Conservation (phyloP, 2,329 filamentous ascomycete species). For the Cladophialophora exuberans region DNA sequence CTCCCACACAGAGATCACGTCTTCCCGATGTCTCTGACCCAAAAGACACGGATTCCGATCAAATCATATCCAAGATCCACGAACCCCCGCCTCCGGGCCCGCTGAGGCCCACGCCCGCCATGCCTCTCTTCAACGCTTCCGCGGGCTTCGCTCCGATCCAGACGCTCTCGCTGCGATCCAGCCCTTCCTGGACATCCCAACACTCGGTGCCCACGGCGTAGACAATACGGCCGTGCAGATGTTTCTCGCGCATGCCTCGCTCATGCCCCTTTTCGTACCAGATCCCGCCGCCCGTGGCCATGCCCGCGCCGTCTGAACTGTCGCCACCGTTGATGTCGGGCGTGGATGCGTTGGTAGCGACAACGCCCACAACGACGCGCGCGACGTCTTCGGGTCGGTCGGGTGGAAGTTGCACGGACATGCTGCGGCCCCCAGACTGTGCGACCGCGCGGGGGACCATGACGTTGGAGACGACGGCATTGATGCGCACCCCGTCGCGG, state of each 20-base stretch:
- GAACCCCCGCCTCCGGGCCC: conserved; percentile 9
- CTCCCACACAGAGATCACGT: too few relatives aligned
- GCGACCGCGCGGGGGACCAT: conserved; percentile 44
- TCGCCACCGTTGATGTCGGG: conserved; percentile 4
- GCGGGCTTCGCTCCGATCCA: conserved; percentile 46
- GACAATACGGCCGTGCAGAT: conserved; percentile 46
- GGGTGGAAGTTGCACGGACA: conserved; percentile 43
- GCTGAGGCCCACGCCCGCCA: conserved; percentile 4
- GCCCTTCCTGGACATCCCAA: conserved; percentile 50
- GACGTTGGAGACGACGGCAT: conserved; percentile 51
- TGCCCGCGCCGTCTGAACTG: conserved; percentile 9
- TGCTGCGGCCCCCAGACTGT: conserved; percentile 41
- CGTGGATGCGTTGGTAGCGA: conserved; percentile 20
- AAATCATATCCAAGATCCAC: conserved; percentile 28
- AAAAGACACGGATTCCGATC: not conserved
- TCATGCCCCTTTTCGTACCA: conserved; percentile 29
- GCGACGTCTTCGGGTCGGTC: conserved; percentile 48
- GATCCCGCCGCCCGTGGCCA: conserved; percentile 19
- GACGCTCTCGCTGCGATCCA: conserved; percentile 45
- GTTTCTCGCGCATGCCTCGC: conserved; percentile 22
- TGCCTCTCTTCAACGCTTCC: conserved; percentile 20
- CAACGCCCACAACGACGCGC: conserved; percentile 27
- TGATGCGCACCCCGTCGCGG: conserved; percentile 44
- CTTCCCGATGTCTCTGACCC: too few relatives aligned
- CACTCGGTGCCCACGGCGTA: conserved; percentile 49